A percentile compares a stretch with the other conserved stretches of the same genome.
Conservation (phyloP, 805 yeast species). For the Candida maesae region DNA sequence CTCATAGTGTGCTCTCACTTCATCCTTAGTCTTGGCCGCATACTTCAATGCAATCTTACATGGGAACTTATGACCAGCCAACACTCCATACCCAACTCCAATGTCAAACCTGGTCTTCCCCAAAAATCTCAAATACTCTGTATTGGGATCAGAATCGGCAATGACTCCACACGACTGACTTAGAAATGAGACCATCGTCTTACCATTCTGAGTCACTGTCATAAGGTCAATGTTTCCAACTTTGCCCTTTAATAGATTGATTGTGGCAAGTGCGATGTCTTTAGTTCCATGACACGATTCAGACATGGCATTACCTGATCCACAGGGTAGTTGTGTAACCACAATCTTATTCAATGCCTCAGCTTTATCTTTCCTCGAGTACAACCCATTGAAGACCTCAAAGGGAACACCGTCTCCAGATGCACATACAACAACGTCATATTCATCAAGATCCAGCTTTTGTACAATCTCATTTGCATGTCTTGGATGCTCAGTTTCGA, state of each 20-base stretch:
- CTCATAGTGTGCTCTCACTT: slow-evolving; percentile 44
- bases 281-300: slow-evolving; percentile 73
- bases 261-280: slow-evolving; percentile 64
- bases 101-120: slow-evolving; percentile 82
- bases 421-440: slow-evolving; percentile 82
- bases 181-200: slow-evolving; percentile 65
- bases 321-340: slow-evolving; percentile 88
- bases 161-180: slow-evolving; percentile 89
- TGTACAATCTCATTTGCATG: slow-evolving; percentile 76
- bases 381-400: slow-evolving; percentile 88
- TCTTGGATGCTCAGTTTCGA: slow-evolving; percentile 56
- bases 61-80: slow-evolving; percentile 63
- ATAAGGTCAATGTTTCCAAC: slow-evolving; percentile 71
- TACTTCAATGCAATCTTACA: slow-evolving; percentile 76
- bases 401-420: slow-evolving; percentile 98
- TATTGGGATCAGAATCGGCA: slow-evolving; percentile 92
- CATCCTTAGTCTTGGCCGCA: slow-evolving; percentile 49
- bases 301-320: slow-evolving; percentile 93
- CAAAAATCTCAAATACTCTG: slow-evolving; percentile 84
- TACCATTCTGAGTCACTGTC: slow-evolving; percentile 62
- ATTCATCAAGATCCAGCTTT: slow-evolving; percentile 47
- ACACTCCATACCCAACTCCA: slow-evolving; percentile 65
- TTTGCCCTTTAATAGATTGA: slow-evolving; percentile 67
- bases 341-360: slow-evolving; percentile 63
- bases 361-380: slow-evolving; percentile 57